These are phyloP conservation scores for Sordariomycetes sp. DNA, from an alignment of 2,329 filamentous ascomycete species.

Conservation along the genomic window DNA sequence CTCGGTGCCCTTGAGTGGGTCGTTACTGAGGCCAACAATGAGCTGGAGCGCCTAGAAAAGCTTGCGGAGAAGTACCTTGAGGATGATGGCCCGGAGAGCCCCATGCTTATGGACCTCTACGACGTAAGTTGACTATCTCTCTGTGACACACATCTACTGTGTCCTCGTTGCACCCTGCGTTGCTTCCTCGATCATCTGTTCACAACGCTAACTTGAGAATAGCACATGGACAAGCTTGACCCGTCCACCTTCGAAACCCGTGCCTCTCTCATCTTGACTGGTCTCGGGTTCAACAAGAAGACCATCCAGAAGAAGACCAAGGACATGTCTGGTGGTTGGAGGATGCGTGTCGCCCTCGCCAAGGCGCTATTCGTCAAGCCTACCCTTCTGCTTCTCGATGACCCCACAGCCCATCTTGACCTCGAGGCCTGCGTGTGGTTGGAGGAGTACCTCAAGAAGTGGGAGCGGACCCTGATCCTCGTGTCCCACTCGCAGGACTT, in stretches of 20 bases:
- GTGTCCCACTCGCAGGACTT: slow-evolving; percentile 99
- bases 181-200: slow-evolving; percentile 8
- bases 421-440: slow-evolving; percentile 99
- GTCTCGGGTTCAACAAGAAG: slow-evolving; percentile 97
- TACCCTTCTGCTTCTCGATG: slow-evolving; percentile 86
- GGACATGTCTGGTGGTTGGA: slow-evolving; percentile 99
- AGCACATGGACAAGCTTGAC: slow-evolving; percentile 99
- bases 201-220: slow-evolving; percentile 7
- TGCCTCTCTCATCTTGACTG: slow-evolving; percentile 90
- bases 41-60: slow-evolving; percentile 81
- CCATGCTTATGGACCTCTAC: slow-evolving; percentile 84
- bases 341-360: slow-evolving; percentile 96
- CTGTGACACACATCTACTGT: not conserved
- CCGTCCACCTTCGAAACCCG: slow-evolving; percentile 93
- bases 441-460: slow-evolving; percentile 99
- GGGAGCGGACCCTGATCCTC: slow-evolving; percentile 91
- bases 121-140: slow-evolving; percentile 49
- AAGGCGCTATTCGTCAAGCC: slow-evolving; percentile 99
- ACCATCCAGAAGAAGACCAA: slow-evolving; percentile 99
- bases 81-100: slow-evolving; percentile 81
- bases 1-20: slow-evolving; percentile 95
- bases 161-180: no score
- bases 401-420: slow-evolving; percentile 98
- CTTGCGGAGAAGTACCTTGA: slow-evolving; percentile 84
- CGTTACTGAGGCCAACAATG: slow-evolving; percentile 82